Conservation (phyloP, 2,329 filamentous ascomycete species). For the Pseudopyrenochaeta lycopersici region DNA sequence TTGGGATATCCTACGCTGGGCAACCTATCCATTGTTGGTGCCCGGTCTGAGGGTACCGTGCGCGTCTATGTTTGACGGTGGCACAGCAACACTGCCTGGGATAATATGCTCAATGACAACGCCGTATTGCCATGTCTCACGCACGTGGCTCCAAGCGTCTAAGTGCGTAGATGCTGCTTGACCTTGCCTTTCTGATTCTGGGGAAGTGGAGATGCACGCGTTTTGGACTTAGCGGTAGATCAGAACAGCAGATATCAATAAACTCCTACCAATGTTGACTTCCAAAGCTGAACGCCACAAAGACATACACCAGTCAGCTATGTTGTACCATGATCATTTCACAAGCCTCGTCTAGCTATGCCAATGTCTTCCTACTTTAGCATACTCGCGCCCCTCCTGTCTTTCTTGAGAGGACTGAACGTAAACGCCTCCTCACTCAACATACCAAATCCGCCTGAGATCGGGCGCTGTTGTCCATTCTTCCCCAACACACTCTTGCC, state of each 20-base stretch:
- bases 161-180: background rate
- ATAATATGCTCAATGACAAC: background rate
- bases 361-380: too few relatives aligned
- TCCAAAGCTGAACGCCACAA: background rate
- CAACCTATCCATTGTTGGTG: background rate
- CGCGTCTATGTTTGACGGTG: background rate
- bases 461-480: conserved; percentile 32
- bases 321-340: background rate
- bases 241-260: background rate
- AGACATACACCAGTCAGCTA: background rate
- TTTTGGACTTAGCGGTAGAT: too few relatives aligned
- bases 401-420: conserved; percentile 53
- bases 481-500: conserved; percentile 45
- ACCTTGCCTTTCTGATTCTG: too few relatives aligned
- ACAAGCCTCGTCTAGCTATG: background rate
- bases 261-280: too few relatives aligned
- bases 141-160: background rate
- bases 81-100: background rate
- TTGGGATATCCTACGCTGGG: background rate
- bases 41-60: background rate
- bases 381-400: conserved; percentile 40
- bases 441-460: conserved; percentile 46
- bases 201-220: too few relatives aligned
- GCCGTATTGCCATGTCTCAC: background rate
- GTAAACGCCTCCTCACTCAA: conserved; percentile 50